A percentile compares a stretch with the other conserved stretches of the same genome.
Conservation (phyloP, 1,284 basidiomycete genomes). For the Schizophyllum commune region DNA sequence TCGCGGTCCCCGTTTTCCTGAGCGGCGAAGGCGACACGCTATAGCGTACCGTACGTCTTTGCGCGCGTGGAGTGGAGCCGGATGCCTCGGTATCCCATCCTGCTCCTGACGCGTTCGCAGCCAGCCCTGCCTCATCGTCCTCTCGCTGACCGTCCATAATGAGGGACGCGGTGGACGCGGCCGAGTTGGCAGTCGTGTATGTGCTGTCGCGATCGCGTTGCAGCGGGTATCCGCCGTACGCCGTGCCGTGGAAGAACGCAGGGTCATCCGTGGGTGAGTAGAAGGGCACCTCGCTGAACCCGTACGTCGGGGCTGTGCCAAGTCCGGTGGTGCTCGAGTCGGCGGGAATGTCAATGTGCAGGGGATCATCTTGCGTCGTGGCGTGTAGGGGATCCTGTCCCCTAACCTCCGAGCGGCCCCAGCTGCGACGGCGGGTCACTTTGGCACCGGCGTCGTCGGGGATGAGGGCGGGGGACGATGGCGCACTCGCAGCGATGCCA, state of each 20-base stretch:
- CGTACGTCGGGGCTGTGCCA: conserved; percentile 10
- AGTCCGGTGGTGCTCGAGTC: background rate
- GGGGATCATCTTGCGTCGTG: background rate
- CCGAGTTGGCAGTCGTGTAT: conserved; percentile 28
- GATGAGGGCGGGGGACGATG: conserved; percentile 43
- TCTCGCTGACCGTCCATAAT: conserved; percentile 35
- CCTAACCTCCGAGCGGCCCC: conserved; percentile 37
- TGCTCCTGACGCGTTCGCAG: conserved; percentile 11
- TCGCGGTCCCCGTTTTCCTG: conserved; percentile 47
- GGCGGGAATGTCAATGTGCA: no score
- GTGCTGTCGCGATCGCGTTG: conserved; percentile 18
- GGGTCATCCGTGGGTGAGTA: conserved; percentile 20
- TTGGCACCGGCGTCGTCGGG: conserved; percentile 35
- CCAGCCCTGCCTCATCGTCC: conserved; percentile 50
- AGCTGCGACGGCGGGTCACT: conserved; percentile 47
- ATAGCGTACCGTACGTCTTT: conserved; percentile 42
- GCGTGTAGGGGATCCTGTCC: conserved; percentile 35
- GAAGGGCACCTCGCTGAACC: conserved; percentile 38
- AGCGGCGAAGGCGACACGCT: conserved; percentile 45
- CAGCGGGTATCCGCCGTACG: conserved; percentile 4
- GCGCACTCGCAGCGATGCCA: conserved; percentile 31
- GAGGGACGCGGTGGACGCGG: conserved; percentile 45
- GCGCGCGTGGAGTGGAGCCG: conserved; percentile 30
- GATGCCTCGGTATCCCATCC: conserved; percentile 3
- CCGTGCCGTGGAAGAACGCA: conserved; percentile 1